Conservation (phyloP, 1,139 yeast species). For the Sugiyamaella novakii region DNA sequence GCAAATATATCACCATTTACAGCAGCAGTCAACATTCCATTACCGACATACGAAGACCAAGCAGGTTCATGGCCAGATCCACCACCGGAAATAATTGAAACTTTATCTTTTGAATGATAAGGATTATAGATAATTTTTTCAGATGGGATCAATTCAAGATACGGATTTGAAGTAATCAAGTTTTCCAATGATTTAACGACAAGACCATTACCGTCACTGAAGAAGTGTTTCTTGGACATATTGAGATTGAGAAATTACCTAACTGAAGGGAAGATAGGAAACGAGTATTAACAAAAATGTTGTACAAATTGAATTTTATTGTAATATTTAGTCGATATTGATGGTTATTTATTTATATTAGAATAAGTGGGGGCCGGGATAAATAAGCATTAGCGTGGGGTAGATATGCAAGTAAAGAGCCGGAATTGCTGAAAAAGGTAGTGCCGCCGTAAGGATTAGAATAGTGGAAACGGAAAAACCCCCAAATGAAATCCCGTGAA, state of each 20-base stretch:
- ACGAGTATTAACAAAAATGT: not conserved
- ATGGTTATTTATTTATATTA: no score
- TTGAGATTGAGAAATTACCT: not conserved
- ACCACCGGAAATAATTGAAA: conserved; percentile 80
- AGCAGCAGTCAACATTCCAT: conserved; percentile 76
- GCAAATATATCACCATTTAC: conserved; percentile 90
- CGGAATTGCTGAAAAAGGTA: no score
- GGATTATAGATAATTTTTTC: conserved; percentile 23
- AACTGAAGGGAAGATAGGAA: not conserved
- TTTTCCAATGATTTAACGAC: conserved; percentile 22
- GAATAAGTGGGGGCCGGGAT: no score
- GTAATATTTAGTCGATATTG: no score
- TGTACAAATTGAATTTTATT: no score
- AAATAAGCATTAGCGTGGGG: no score
- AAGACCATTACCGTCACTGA: conserved; percentile 24
- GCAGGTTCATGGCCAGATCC: conserved; percentile 95
- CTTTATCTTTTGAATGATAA: conserved; percentile 23
- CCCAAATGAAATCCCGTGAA: no score
- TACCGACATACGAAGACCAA: conserved; percentile 85
- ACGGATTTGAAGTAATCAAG: conserved; percentile 19
- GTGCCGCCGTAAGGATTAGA: no score
- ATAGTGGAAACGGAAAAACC: no score
- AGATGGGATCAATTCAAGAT: conserved; percentile 15
- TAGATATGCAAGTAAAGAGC: no score
- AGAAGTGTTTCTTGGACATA: conserved; percentile 25